Conservation (phyloP, 495 filamentous ascomycete genomes). For the Neurospora sp. region DNA sequence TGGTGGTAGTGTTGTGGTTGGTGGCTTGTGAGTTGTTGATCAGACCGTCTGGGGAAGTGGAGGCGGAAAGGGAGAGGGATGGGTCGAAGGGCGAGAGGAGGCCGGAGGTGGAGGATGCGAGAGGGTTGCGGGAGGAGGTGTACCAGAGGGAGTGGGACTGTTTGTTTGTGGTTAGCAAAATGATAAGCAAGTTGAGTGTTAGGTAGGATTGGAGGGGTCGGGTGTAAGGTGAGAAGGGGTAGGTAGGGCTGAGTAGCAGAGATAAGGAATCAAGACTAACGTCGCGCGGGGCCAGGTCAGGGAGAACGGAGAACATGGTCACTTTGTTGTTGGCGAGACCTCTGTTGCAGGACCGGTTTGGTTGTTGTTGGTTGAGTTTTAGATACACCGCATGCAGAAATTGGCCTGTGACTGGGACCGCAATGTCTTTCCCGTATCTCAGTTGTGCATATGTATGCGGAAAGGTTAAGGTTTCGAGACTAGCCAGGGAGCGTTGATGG, state of each 20-base stretch:
- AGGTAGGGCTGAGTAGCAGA: background rate
- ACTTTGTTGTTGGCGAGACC: conserved; percentile 1
- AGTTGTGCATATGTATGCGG: background rate
- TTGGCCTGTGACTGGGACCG: background rate
- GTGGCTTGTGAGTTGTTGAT: conserved; percentile 15
- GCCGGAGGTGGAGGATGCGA: conserved; percentile 6
- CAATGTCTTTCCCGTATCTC: background rate
- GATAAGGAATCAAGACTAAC: conserved; percentile 34
- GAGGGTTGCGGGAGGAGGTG: conserved; percentile 42
- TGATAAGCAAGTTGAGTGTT: conserved; percentile 3
- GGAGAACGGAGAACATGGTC: conserved; percentile 58
- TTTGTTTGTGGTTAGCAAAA: conserved; percentile 3
- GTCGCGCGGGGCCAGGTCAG: conserved; percentile 59
- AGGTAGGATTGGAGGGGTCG: background rate
- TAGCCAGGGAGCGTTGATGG: background rate
- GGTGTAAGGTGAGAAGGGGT: background rate
- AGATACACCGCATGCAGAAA: background rate
- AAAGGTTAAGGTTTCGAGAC: background rate
- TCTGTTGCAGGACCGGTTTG: background rate
- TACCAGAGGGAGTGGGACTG: conserved; percentile 67
- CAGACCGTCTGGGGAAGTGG: conserved; percentile 3
- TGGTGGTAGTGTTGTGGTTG: conserved; percentile 10
- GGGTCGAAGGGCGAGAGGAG: conserved; percentile 18
- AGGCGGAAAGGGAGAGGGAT: conserved; percentile 1
- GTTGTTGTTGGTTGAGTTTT: background rate